Percentiles rank a stretch among this genome's conserved stretches.
These are phyloP conservation scores for Globisporangium solare DNA, from an alignment of 352 stramenopile genomes.

Conservation along the genomic window DNA sequence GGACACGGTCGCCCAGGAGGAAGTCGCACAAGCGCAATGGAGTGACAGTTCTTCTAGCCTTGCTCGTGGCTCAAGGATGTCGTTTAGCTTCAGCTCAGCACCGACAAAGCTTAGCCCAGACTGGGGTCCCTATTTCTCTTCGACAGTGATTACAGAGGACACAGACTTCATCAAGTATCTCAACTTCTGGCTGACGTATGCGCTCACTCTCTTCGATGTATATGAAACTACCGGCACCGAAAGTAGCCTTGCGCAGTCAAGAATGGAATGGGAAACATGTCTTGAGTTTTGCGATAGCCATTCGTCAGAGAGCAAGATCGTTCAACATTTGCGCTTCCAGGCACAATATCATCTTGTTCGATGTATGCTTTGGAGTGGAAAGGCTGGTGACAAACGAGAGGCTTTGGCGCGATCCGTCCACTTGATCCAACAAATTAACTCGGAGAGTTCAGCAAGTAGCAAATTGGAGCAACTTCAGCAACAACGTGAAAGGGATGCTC, in stretches of 20 bases:
- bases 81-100: slow-evolving; percentile 46
- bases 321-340: slow-evolving; percentile 19
- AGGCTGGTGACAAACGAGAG: slow-evolving; percentile 10
- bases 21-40: neutral
- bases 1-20: neutral
- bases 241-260: slow-evolving; percentile 36
- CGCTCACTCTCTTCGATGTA: slow-evolving; percentile 40
- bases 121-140: slow-evolving; percentile 17
- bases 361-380: slow-evolving; percentile 37
- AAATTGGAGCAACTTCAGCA: neutral
- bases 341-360: slow-evolving; percentile 27
- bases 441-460: slow-evolving; percentile 10
- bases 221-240: slow-evolving; percentile 47
- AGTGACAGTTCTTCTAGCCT: neutral
- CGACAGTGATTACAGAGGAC: neutral
- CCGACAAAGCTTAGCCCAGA: slow-evolving; percentile 22
- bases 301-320: slow-evolving; percentile 10
- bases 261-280: slow-evolving; percentile 39
- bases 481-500: neutral
- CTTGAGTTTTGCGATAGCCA: slow-evolving; percentile 6
- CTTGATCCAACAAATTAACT: slow-evolving; percentile 9
- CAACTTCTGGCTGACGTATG: slow-evolving; percentile 55
- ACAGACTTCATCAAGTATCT: slow-evolving; percentile 18
- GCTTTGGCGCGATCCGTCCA: slow-evolving; percentile 1
- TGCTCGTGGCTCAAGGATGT: slow-evolving; percentile 31